Evolutionary conservation across 352 stramenopile genomes (phyloP).

Genomic region (Elongisporangium anandrum): DNA sequence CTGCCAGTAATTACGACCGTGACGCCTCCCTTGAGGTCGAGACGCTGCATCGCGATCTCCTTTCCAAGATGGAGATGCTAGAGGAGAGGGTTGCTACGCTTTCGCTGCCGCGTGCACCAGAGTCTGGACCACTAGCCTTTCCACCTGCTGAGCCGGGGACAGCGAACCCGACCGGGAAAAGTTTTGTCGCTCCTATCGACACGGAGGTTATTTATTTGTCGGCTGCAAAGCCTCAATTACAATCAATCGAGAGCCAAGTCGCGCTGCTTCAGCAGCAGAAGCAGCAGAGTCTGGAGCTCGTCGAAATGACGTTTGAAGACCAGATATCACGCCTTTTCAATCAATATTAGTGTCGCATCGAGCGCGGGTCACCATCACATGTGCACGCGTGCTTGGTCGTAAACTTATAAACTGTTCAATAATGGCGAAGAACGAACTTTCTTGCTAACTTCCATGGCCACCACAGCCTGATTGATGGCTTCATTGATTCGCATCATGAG

Average conservation of each 20-base stretch:
- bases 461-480: not conserved
- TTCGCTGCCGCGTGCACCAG: not conserved
- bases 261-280: constrained; percentile 26
- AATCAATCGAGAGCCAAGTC: not conserved
- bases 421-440: not conserved
- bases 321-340: constrained; percentile 23
- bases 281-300: constrained; percentile 19
- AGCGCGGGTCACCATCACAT: not conserved
- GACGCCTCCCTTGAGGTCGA: constrained; percentile 61
- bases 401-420: not conserved
- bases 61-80: constrained; percentile 27
- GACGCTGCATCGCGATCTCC: constrained; percentile 44
- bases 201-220: not conserved
- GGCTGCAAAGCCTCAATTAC: not conserved
- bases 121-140: not conserved
- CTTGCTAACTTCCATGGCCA: not conserved
- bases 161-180: not conserved
- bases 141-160: too few relatives aligned
- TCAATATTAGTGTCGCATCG: constrained; percentile 1
- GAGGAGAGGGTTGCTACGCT: constrained; percentile 22
- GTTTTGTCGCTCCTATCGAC: not conserved
- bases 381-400: not conserved
- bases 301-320: constrained; percentile 37
- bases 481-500: not conserved
- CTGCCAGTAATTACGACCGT: constrained; percentile 45